Base-by-base conservation (phyloP, 371 early-diverging fungal species). In the Blakeslea trispora region DNA sequence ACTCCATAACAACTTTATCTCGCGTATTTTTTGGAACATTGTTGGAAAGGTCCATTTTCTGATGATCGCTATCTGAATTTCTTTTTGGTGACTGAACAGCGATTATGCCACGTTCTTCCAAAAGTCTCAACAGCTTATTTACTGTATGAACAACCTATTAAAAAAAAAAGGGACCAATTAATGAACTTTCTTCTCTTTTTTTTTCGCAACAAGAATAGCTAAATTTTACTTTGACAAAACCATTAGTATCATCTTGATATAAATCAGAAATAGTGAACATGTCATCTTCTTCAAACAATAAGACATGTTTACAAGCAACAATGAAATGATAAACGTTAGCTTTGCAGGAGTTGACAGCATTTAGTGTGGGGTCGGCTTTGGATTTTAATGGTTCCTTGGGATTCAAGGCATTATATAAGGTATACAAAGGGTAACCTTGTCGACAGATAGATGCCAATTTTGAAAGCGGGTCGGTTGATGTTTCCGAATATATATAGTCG, bases 191-290 rank as follows among this genome's bases (percentile, higher is more conserved):
- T n/a, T n/a, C n/a, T n/a, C n/a, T n/a, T n/a, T n/a, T n/a, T n/a
- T n/a, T n/a, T n/a, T n/a, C n/a, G n/a, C n/a, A n/a, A 45, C 5
- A 50, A 47, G 22, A 65, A 18, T 19, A 39, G n/a, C 24, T 47
- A 43, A 28, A 53, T 45, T 18, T 56, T 81, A 96, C 97, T 85
- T 94, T 97, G 63, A 97, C 91, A 70, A 97, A 93, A 22, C 92
- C 93, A 66, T 92, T 92, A 32, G 96, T 97, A 71, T 97, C 96
- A 63, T 97, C 93, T 63, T 88, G 88, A 69, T 90, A 95, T 46
- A 97, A 75, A 51, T 96, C 95, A 11, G 87, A 74, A 56, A 96
- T 90, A 47, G 93, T 82, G 66, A 96, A 94, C 54, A 91, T 79
- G 59, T 94, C 89, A 44, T 91, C 88, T 51, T 92, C 91, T 13